Evolutionary conservation across 352 stramenopile species (phyloP).

Genomic region (Pythium periplocum): DNA sequence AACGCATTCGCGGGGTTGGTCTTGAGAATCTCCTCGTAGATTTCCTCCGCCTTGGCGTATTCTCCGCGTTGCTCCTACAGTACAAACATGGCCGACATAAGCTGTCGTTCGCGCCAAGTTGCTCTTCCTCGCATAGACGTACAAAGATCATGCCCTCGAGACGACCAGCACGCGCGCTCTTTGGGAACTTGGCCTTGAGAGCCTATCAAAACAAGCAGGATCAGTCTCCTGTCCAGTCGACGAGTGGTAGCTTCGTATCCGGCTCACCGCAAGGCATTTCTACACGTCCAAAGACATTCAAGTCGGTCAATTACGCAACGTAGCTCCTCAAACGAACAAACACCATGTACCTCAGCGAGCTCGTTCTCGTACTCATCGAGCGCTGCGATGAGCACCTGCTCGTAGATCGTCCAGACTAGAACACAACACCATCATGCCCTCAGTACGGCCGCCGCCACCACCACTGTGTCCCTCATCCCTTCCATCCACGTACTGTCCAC

Average conservation of each 20-base stretch:
- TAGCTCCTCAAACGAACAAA: not conserved
- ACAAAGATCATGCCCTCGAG: slow-evolving; percentile 32
- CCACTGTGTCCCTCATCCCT: not conserved
- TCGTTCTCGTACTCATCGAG: slow-evolving; percentile 27
- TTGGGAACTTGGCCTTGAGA: slow-evolving; percentile 31
- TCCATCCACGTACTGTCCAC: slow-evolving; percentile 14
- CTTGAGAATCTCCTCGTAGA: slow-evolving; percentile 33
- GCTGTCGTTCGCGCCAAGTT: not conserved
- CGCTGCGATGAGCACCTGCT: slow-evolving; percentile 35
- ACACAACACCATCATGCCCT: not conserved
- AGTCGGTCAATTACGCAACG: slow-evolving; percentile 2
- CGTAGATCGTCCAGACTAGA: slow-evolving; percentile 31
- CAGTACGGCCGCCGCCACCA: too few relatives aligned
- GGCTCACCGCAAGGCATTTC: slow-evolving; percentile 18
- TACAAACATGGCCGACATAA: slow-evolving; percentile 1
- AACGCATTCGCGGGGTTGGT: slow-evolving; percentile 36
- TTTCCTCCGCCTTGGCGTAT: slow-evolving; percentile 27
- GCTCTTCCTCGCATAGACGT: not conserved
- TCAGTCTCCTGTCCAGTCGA: not conserved
- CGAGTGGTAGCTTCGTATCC: not conserved
- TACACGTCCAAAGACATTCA: slow-evolving; percentile 3
- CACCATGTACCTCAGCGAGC: slow-evolving; percentile 15
- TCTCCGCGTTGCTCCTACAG: slow-evolving; percentile 27
- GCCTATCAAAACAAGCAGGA: slow-evolving; percentile 4
- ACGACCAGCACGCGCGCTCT: slow-evolving; percentile 27